These are phyloP conservation scores for Graphium sp. DNA, from an alignment of 2,329 filamentous ascomycete genomes.

Conservation along the genomic window DNA sequence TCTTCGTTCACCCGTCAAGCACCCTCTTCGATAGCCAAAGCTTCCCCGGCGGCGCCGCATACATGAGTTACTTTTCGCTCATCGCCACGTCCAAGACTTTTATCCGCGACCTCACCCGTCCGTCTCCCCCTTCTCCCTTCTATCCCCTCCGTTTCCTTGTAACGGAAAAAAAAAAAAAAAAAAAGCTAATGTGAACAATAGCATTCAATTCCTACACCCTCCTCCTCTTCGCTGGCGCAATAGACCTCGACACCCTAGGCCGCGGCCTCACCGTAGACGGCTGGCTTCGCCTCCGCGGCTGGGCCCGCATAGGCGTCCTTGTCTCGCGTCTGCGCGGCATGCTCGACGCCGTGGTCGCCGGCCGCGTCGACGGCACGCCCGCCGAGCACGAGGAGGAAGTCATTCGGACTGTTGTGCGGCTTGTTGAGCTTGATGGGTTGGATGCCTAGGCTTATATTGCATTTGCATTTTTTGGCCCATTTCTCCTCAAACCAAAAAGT, in stretches of 20 bases:
- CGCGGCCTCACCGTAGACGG: slow-evolving; percentile 80
- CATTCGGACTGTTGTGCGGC: slow-evolving; percentile 57
- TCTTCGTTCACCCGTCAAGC: slow-evolving; percentile 85
- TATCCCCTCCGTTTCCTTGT: slow-evolving; percentile 1
- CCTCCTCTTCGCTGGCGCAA: slow-evolving; percentile 72
- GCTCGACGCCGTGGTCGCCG: slow-evolving; percentile 68
- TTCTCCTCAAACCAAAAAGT: too few species aligned
- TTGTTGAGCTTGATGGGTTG: slow-evolving; percentile 82
- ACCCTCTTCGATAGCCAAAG: slow-evolving; percentile 70
- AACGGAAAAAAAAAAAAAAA: slow-evolving; percentile 8
- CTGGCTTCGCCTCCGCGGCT: slow-evolving; percentile 73
- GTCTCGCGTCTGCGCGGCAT: slow-evolving; percentile 69
- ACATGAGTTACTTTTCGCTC: slow-evolving; percentile 80
- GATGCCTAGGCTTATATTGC: too few species aligned
- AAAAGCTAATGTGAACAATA: too few species aligned
- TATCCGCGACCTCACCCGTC: slow-evolving; percentile 76
- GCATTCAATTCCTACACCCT: slow-evolving; percentile 81
- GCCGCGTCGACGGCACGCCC: slow-evolving; percentile 15
- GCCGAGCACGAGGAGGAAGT: slow-evolving; percentile 46
- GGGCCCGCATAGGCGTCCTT: slow-evolving; percentile 87
- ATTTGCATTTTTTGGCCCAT: too few species aligned
- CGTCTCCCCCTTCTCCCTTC: slow-evolving; percentile 16
- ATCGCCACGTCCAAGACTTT: slow-evolving; percentile 89
- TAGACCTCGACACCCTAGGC: slow-evolving; percentile 74
- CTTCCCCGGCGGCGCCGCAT: slow-evolving; percentile 59